Evolutionary conservation across 2,329 filamentous ascomycete genomes (phyloP), one percentile per base, ranked within the genome.

Genomic region (Phaeosphaeriaceae sp.): DNA sequence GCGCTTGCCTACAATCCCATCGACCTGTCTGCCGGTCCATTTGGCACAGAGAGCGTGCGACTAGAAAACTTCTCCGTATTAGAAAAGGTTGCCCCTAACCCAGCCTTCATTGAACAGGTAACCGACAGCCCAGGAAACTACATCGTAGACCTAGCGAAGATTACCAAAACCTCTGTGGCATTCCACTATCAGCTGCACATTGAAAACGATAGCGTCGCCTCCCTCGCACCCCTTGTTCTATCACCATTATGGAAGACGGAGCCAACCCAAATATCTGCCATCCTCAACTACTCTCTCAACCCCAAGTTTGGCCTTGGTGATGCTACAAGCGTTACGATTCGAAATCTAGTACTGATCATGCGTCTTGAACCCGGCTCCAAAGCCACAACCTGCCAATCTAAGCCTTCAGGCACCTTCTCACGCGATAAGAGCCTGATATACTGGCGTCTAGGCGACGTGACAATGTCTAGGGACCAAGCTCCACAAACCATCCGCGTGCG

Each of bases 101-200:
- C 91, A 35, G 89, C 92, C 48, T 96, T 97, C 74, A 86, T 97
- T 42, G 85, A 87, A 26, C 88, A 91, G 60, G 79, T 83, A 1
- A 67, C 80, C 1, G 84, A 87, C 8, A 86, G 83, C 49, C 82
- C 88, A 3, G 92, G 95, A 50, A 87, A 93, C 67, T 99, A 95
- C 74, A 83, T 79, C 0, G 77, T 99, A 26, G 84, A 92, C 54
- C 76, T 94, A 6, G 80, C 85, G 12, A 85, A 87, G 67, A 83
- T 97, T 56, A 76, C 80, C 53, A 85, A 87, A 63, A 87, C 90
- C 1, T 83, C 87, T 0, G 86, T 93, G 6, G 93, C 88, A 6
- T 97, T 99, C 77, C 96, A 94, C 51, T 99, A 97, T 73, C 89
- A 92, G 64, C 80, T 97, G 9, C 90, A 94, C 60, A 75, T 89